phyloP scores from a whole-genome alignment of 805 yeast species.

The Schwanniomyces pseudopolymorphus region DNA sequence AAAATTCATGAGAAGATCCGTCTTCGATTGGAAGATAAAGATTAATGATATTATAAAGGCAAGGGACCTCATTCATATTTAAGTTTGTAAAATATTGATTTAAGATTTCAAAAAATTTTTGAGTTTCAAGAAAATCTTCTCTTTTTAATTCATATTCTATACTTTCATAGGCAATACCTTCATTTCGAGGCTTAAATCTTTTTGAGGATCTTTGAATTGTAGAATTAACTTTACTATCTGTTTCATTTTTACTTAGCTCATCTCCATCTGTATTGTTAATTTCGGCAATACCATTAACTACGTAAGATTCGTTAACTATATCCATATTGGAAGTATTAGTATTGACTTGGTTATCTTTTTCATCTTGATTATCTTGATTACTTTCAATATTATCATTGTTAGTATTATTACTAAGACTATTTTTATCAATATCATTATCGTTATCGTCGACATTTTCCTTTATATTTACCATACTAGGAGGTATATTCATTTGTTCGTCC shows the following conservation, averaged over 20 bases:
- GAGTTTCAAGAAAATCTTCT: slow-evolving; percentile 27
- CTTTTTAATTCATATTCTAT: slow-evolving; percentile 22
- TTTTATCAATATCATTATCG: neutral
- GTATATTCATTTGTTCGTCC: neutral
- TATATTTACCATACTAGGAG: neutral
- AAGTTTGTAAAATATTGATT: slow-evolving; percentile 12
- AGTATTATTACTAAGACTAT: neutral
- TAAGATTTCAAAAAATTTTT: slow-evolving; percentile 20
- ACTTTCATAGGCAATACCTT: slow-evolving; percentile 9
- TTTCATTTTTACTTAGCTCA: neutral
- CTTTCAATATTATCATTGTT: neutral
- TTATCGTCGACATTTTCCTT: neutral
- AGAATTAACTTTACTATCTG: slow-evolving; percentile 13
- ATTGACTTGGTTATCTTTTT: neutral
- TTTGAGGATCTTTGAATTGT: slow-evolving; percentile 27
- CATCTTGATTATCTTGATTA: neutral
- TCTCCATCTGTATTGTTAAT: slow-evolving; percentile 2
- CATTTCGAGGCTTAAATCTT: slow-evolving; percentile 25
- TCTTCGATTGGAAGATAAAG: slow-evolving; percentile 11
- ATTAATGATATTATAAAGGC: slow-evolving; percentile 7
- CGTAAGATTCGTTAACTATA: neutral
- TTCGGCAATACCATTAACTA: no score
- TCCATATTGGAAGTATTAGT: neutral
- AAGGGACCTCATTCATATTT: slow-evolving; percentile 1
- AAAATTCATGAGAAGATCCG: slow-evolving; percentile 4